Base-by-base conservation (phyloP, 2,329 filamentous ascomycete genomes). In the Pseudogymnoascus sp. region DNA sequence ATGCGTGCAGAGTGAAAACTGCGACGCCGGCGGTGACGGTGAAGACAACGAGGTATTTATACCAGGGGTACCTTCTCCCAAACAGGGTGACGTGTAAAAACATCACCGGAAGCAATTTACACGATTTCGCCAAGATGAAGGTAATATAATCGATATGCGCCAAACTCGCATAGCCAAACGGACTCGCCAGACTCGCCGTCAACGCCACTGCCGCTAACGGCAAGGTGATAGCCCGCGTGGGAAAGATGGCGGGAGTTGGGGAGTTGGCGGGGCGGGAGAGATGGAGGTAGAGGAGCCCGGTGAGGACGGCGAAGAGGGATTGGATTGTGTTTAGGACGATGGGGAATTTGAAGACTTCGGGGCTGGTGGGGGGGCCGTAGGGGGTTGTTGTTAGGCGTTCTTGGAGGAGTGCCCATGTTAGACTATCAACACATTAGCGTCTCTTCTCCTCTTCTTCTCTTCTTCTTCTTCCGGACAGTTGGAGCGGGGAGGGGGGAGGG, bases 71-170 rank as follows among this genome's bases (percentile, higher is more conserved):
- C 59, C 87, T 83, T 72, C 88, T 89, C 65, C 88, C 87, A 80
- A 97, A 99, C 57, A 99, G 77, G 51, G 92, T 93, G 72, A 97
- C 85, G 79, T 99, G 93, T 42, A 99, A 83, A 72, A 95, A 87
- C 95, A 99, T 97, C 72, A 99, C 95, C 2, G 95, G 95, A n/a
- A 99, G 86, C 18, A 99, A 84, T 80, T 99, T 99, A 87, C 95
- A 99, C 71, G 89, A 93, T 78, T 99, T 97, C 70, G 95, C 93
- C 45, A 99, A 88, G 69, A 97, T 90, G 78, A 96, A 97, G 31
- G 95, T 97, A 72, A 97, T 91, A 78, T 97, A 97, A 83, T 97
- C 95, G 77, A 97, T 92, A 75, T 97, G 92, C 39, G 89, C 87
- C 61, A 97, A 86, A 65, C 87, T 89, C 60, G 95, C 93, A 77